These are phyloP conservation scores for Schizopora paradoxa DNA, from an alignment of 1,284 basidiomycete species.

Conservation along the genomic window DNA sequence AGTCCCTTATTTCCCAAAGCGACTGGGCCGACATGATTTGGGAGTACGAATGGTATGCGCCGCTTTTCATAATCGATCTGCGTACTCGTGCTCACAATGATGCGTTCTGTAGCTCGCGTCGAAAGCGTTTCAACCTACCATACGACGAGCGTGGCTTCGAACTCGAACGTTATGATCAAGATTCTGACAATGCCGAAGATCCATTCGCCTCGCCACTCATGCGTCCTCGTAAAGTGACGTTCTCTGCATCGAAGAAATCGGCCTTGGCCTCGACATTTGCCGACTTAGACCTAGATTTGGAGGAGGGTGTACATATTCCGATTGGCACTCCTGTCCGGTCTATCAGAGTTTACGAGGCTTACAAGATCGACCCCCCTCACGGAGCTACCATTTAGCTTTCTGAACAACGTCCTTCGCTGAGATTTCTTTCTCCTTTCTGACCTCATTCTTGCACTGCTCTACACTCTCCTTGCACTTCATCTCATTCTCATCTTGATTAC, in stretches of 20 bases:
- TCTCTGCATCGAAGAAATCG: too few relatives aligned
- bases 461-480: neutral
- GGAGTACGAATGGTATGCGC: constrained; percentile 62
- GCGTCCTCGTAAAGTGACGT: constrained; percentile 4
- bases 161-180: constrained; percentile 38
- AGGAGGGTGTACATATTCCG: neutral
- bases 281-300: too few relatives aligned
- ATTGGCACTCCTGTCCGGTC: constrained; percentile 10
- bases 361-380: constrained; percentile 4
- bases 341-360: constrained; percentile 16
- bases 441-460: constrained; percentile 1
- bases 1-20: constrained; percentile 33
- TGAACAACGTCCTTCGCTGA: neutral
- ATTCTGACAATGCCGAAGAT: constrained; percentile 27
- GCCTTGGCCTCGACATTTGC: too few relatives aligned
- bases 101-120: neutral
- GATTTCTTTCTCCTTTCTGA: constrained; percentile 4
- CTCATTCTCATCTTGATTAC: neutral
- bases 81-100: neutral
- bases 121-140: constrained; percentile 24
- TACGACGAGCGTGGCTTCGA: constrained; percentile 34
- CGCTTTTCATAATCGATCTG: neutral
- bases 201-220: neutral
- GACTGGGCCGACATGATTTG: constrained; percentile 52
- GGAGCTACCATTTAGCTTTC: neutral